Evolutionary conservation across 805 yeast genomes (phyloP), one percentile per base, ranked within the genome.

Genomic region (Candida insectalens): DNA sequence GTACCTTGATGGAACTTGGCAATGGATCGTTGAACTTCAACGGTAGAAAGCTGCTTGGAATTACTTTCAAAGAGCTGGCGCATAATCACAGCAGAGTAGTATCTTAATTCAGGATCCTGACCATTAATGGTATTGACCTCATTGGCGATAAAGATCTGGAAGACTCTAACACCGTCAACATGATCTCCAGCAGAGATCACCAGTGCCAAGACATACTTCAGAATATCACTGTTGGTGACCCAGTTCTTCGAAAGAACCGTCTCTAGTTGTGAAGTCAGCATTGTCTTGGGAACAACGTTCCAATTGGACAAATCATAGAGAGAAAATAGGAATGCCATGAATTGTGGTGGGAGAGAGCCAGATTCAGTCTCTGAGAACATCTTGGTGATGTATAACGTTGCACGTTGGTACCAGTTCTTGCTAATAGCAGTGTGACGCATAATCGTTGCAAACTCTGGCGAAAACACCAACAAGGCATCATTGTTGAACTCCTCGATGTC

Each of bases 81-180:
- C 1, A 83, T 46, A 3, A 71, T 30, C 17, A 74, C 41, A 2
- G 77, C 56, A 0, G 76, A 61, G 30, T 65, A 55, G 37, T 59
- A 69, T 27, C 69, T 61, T 0, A 46, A 16, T 14, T 38, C 34
- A 4, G 30, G 35, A 14, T 13, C 15, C 44, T 48, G 5, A 41
- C 21, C n/a, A 53, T 47, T 1, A 0, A 38, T 32, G 0, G 49
- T 43, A 33, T 60, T 68, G 2, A 47, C 37, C 2, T 64, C 69
- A 46, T 74, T 77, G 48, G 71, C 76, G 15, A 81, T 42, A 25
- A 80, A 60, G 7, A 82, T 64, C 46, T 83, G 94, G 8, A 85
- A 53, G 30, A 75, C 60, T 44, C 68, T 78, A 14, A 62, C 65
- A 43, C 54, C 62, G 19, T 71, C 67, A 30, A 68, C 55, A 14